A percentile compares a stretch with the other conserved stretches of the same genome.
Evolutionary conservation across 176 grass and related monocot species (phyloP).

Genomic region (Alloteropsis semialata): DNA sequence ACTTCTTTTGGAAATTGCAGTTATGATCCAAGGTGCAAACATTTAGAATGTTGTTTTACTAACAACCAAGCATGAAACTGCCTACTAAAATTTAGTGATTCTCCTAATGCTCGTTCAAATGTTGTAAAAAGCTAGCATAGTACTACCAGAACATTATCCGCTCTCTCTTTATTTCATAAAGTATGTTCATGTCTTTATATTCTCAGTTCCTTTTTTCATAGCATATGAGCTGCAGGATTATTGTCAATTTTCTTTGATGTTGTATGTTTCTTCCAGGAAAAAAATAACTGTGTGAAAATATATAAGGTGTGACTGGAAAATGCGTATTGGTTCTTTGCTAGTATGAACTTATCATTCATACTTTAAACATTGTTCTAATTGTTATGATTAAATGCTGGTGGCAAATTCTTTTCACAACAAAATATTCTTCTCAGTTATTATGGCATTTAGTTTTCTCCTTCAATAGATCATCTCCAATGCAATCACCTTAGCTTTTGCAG

Average conservation of each 20-base stretch:
- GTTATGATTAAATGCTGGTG: constrained; percentile 18
- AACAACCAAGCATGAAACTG: background rate
- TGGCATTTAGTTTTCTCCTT: background rate
- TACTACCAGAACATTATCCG: background rate
- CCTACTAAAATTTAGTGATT: background rate
- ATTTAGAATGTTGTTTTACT: background rate
- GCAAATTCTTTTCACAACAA: background rate
- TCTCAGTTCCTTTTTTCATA: background rate
- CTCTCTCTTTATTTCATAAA: background rate
- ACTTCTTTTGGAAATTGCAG: background rate
- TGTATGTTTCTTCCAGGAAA: background rate
- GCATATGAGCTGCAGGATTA: background rate
- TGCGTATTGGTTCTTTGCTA: background rate
- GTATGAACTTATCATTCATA: background rate
- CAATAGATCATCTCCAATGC: background rate
- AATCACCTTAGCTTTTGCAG: background rate
- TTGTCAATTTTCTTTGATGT: background rate
- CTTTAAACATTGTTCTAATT: background rate
- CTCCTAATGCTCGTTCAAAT: background rate
- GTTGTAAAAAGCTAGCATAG: background rate
- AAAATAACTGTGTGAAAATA: background rate
- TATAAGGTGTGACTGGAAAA: background rate
- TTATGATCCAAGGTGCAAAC: background rate
- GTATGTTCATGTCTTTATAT: background rate
- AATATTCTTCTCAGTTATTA: background rate